Evolutionary conservation across 2,329 filamentous ascomycete species (phyloP), one percentile per base, ranked within the genome.

Genomic region (Colletotrichum phormii): DNA sequence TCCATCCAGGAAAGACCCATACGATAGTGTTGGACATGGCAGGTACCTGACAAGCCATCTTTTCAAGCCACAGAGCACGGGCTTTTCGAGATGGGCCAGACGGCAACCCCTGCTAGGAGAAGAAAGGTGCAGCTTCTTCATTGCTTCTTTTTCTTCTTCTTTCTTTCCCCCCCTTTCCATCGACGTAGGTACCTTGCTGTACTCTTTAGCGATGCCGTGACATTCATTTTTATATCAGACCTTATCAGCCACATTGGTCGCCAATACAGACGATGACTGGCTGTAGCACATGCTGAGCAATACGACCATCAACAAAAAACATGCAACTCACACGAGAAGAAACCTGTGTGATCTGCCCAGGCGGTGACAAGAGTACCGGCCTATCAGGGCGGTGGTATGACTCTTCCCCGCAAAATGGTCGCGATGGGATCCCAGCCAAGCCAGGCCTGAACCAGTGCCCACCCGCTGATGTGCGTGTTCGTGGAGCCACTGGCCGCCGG

Each of bases 351-450:
- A 70, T 70, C 66, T 64, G 65, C 37, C 54, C 15, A 29, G 66
- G 59, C 33, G 70, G 70, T 46, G 70, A 70, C 66, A 49, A 69
- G 18, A 31, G 67, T 6, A 60, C 26, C 46, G 54, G 59, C 70
- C 70, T 72, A 69, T 72, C 59, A 70, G 53, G 61, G 54, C 35
- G 70, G 70, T 61, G 55, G 57, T 51, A 64, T 70, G 66, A 72
- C 71, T 70, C 66, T 70, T 72, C 66, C 71, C 71, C 71, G 66
- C 71, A 72, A 72, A 72, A 64, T 64, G 54, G 60, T 64, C 29
- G 55, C 46, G 60, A 72, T 72, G 71, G 60, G 66, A 72, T 65
- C 71, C 71, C 33, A 61, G 71, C 66, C 71, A 70, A 71, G 60
- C 54, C 60, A 55, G 55, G 53, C 60, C 49, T 64, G 71, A 70